Evolutionary conservation across 345 rosid genomes (phyloP), one percentile per base, ranked within the genome.

Genomic region (Anastatica hierochuntica): DNA sequence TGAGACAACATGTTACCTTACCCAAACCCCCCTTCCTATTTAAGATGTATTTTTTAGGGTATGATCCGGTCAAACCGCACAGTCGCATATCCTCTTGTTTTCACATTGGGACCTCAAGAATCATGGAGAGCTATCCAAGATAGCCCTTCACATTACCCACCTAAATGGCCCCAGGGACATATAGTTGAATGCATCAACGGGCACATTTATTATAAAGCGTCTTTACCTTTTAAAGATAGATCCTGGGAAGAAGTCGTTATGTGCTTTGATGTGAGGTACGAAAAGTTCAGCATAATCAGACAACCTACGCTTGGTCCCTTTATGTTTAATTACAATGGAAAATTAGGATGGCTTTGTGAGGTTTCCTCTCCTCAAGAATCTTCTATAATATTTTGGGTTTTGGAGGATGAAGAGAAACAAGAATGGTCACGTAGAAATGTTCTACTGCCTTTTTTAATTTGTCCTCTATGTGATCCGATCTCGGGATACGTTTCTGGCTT

Each of bases 251-350:
- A 0, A 0, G 2, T 33, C 16, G 15, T 34, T 6, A 24, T 33
- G 43, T 43, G 43, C 15, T 57, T 57, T 34, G 24, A 57, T 20
- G 52, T 57, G 34, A 57, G 62, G 44, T 34, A 44, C 35, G 42
- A 57, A 20, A 23, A 14, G 26, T 57, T 57, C 17, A 57, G 23
- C 2, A 21, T 8, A 11, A 43, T 34, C 0, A 21, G 13, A 33
- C 20, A 14, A 43, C 51, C 51, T 33, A 2, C 20, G 6, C 31
- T 41, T 27, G 0, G 4, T 12, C 4, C 1, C 2, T 11, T 33
- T 9, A 16, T 33, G 43, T 14, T 21, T 21, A 21, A 44, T 50
- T 44, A 44, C 35, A 12, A 44, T 10, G 62, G 52, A 44, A 57
- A 57, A 20, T 33, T 58, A 34, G 53, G 43, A 58, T 58, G 35